These are phyloP conservation scores for Calocybe gangraenosa DNA, from an alignment of 768 basidiomycete genomes.

Conservation along the genomic window DNA sequence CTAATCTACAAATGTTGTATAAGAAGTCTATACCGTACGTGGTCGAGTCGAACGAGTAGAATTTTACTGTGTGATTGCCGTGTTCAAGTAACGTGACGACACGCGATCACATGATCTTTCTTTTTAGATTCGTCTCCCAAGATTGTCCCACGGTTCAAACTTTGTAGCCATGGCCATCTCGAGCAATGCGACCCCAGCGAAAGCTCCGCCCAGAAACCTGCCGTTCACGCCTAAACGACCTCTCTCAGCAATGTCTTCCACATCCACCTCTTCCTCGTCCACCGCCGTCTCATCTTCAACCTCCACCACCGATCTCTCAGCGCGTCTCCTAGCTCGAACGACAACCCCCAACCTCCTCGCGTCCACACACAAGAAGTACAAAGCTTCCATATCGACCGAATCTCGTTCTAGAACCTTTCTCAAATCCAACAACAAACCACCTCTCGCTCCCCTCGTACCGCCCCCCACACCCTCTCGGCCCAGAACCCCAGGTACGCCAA, in stretches of 20 bases:
- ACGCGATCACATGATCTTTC: too few relatives aligned
- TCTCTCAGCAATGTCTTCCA: slow-evolving; percentile 26
- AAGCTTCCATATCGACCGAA: slow-evolving; percentile 52
- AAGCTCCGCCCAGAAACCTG: too few relatives aligned
- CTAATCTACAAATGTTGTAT: not conserved
- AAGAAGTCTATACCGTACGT: slow-evolving; percentile 11
- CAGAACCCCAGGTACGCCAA: slow-evolving; percentile 51
- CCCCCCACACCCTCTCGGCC: slow-evolving; percentile 52
- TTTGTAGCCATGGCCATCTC: slow-evolving; percentile 34
- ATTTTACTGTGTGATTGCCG: too few relatives aligned
- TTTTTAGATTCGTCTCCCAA: too few relatives aligned
- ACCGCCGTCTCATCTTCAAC: slow-evolving; percentile 20
- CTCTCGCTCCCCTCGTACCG: slow-evolving; percentile 41
- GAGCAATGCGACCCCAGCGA: too few relatives aligned
- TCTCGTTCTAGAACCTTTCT: slow-evolving; percentile 20
- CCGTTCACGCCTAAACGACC: slow-evolving; percentile 58
- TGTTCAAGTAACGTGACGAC: too few relatives aligned
- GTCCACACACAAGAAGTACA: slow-evolving; percentile 62
- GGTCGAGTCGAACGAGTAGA: slow-evolving; percentile 11
- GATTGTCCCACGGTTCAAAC: too few relatives aligned
- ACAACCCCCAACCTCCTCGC: slow-evolving; percentile 21
- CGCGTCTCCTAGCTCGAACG: slow-evolving; percentile 29
- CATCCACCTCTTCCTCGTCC: slow-evolving; percentile 22
- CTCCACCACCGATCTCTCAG: too few relatives aligned
- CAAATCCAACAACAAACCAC: slow-evolving; percentile 21